Evolutionary conservation across 495 filamentous ascomycete species (phyloP), one percentile per base, ranked within the genome.

Genomic region (Clavariopsis aquatica): DNA sequence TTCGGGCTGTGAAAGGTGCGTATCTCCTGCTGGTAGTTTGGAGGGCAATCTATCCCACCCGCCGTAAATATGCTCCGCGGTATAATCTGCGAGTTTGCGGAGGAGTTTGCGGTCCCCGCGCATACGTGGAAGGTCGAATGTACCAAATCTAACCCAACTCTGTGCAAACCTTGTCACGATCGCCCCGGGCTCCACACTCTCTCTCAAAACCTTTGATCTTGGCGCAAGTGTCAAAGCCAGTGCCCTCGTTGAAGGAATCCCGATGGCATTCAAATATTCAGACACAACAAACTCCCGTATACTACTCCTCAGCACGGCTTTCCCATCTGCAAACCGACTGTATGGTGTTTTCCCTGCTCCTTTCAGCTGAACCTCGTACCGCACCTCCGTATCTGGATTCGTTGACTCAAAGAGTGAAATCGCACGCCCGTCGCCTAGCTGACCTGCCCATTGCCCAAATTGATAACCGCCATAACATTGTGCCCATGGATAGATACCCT

Each of bases 251-350:
- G 87, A 88, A 7, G 93, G 93, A 65, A 98, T 91, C 7, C 84
- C 79, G 4, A 98, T 82, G 22, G 91, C 89, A 75, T 96, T 85
- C 36, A 98, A 81, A 55, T 68, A 65, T 55, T 98, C 94, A 51
- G 88, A 92, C 24, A 96, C 92, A 36, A 98, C 73, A 66, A 92
- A 98, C 81, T 98, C 94, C 36, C 94, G 84, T 61, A 98, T 95
- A 71, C 89, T 93, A 27, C 88, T 92, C 49, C 94, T 79, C 22
- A 98, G 80, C 12, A 98, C 94, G 1, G 94, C 94, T 72, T 94
- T 93, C 27, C 94, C 94, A 76, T 98, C 94, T n/a, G 94, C 94
- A 69, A 98, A 98, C 13, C 94, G 88, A 22, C 90, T 94, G 74
- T 98, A 98, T 0, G 94, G 94, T 2, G 94, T 98, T 66, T 85